Conservation (phyloP, 176 grass and related monocot species). For the Miscanthus lutarioriparius region DNA sequence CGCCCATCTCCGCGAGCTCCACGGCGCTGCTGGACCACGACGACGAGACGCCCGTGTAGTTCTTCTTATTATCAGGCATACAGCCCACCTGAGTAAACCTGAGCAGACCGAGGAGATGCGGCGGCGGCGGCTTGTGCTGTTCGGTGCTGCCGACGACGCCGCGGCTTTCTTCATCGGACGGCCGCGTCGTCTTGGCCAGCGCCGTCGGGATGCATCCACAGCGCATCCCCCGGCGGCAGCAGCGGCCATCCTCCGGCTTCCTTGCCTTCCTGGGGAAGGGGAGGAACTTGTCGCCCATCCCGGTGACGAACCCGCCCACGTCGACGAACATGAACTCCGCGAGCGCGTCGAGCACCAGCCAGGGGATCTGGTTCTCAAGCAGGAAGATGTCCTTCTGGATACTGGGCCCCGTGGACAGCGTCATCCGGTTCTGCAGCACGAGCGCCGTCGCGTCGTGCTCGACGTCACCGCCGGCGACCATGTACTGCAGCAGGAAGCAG, state of each 20-base stretch:
- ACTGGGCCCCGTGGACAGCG: neutral
- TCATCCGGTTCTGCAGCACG: neutral
- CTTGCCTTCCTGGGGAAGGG: neutral
- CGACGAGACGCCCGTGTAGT: neutral
- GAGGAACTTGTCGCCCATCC: neutral
- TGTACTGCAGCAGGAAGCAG: constrained; percentile 30
- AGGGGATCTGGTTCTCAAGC: constrained; percentile 36
- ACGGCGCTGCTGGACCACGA: neutral
- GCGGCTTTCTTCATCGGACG: neutral
- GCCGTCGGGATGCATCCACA: neutral
- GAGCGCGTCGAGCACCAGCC: constrained; percentile 18
- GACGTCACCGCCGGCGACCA: neutral
- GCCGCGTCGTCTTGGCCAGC: neutral
- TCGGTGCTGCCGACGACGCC: neutral
- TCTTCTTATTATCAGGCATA: rapidly evolving
- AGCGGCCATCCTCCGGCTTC: neutral
- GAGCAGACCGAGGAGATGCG: neutral
- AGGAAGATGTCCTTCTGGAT: constrained; percentile 21
- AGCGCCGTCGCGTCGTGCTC: neutral
- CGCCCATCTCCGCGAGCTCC: neutral
- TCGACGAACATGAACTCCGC: neutral
- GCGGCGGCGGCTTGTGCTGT: neutral
- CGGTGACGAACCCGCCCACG: neutral
- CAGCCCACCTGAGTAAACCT: neutral
- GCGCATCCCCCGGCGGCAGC: neutral